These are phyloP conservation scores for Globisporangium cederbergense DNA, from an alignment of 352 stramenopile genomes.

Conservation along the genomic window DNA sequence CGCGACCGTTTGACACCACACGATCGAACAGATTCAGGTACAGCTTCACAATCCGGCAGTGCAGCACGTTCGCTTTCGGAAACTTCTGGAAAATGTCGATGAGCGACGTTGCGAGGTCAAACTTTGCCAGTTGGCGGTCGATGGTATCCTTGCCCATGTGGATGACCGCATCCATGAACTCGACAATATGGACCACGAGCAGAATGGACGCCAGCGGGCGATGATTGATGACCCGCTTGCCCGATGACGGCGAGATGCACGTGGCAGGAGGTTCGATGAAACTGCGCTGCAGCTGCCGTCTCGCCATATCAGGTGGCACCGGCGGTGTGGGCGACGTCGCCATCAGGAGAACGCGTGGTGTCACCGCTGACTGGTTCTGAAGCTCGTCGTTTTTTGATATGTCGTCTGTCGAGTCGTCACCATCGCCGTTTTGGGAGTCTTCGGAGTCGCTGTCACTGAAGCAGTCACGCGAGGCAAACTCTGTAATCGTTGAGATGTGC, in stretches of 20 bases:
- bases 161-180: constrained; percentile 60
- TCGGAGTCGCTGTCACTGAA: constrained; percentile 79
- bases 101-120: constrained; percentile 56
- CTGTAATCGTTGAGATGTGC: constrained; percentile 66
- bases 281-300: constrained; percentile 15
- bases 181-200: constrained; percentile 62
- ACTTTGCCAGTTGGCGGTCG: constrained; percentile 45
- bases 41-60: constrained; percentile 66
- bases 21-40: constrained; percentile 69
- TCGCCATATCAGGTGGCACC: constrained; percentile 1
- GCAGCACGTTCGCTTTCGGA: constrained; percentile 65
- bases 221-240: constrained; percentile 58
- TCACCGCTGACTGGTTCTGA: constrained; percentile 11
- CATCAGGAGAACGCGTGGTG: constrained; percentile 13
- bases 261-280: constrained; percentile 12
- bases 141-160: constrained; percentile 59
- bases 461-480: constrained; percentile 67
- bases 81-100: constrained; percentile 74
- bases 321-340: not conserved
- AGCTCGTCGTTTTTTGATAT: constrained; percentile 12
- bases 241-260: constrained; percentile 42
- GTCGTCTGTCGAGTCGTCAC: constrained; percentile 11
- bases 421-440: constrained; percentile 31
- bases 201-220: constrained; percentile 57
- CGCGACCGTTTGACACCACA: constrained; percentile 47